Evolutionary conservation across 352 stramenopile genomes (phyloP).

Genomic region (Globisporangium barbulae): DNA sequence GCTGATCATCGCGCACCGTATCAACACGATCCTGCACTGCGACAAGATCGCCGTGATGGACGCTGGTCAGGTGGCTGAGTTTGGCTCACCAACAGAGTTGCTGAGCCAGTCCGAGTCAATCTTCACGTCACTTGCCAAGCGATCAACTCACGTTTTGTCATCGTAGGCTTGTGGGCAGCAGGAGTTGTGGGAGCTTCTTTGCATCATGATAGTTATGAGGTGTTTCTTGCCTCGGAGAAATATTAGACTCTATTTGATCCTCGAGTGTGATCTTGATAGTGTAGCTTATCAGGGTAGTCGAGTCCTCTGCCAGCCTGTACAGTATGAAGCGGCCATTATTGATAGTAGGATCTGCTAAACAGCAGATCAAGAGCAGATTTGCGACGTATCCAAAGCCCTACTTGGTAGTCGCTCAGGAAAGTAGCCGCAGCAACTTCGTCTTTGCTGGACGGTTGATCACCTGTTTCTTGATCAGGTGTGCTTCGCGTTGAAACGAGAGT

Average conservation of each 20-base stretch:
- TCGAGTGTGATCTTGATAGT: too few relatives aligned
- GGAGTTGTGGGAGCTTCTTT: background rate
- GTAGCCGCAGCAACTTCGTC: background rate
- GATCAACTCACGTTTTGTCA: conserved; percentile 3
- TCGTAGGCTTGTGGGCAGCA: background rate
- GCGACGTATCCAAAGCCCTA: background rate
- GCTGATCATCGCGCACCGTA: conserved; percentile 95
- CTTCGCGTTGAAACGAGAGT: background rate
- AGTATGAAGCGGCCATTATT: background rate
- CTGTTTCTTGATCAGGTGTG: background rate
- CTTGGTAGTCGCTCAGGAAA: background rate
- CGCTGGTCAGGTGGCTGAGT: conserved; percentile 80
- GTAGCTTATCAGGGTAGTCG: too few relatives aligned
- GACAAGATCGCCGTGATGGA: conserved; percentile 93
- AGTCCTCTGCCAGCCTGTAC: too few relatives aligned
- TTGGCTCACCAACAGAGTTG: conserved; percentile 64
- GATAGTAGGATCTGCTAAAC: background rate
- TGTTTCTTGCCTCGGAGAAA: too few relatives aligned
- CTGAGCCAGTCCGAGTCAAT: conserved; percentile 33
- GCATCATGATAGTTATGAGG: background rate
- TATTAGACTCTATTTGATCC: too few relatives aligned
- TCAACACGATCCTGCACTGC: conserved; percentile 95
- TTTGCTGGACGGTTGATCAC: background rate
- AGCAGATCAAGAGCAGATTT: background rate
- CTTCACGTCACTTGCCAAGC: conserved; percentile 31